Percentiles rank a stretch among this genome's conserved stretches.
Conservation (phyloP, 805 yeast species). For the Candida krabiensis region DNA sequence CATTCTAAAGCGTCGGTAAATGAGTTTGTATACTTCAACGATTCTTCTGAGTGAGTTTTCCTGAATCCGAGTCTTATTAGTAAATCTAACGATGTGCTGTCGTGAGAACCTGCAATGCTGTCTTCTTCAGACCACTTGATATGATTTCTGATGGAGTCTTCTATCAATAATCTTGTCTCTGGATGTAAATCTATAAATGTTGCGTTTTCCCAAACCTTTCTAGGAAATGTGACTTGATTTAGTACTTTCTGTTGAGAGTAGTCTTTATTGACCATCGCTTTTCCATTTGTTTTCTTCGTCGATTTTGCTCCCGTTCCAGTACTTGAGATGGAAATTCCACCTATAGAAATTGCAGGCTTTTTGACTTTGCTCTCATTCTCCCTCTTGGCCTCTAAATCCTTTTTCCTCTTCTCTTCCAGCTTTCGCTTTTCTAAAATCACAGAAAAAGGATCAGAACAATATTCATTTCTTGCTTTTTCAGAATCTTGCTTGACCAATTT, state of each 20-base stretch:
- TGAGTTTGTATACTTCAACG: conserved; percentile 55
- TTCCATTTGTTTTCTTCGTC: neutral
- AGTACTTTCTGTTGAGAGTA: conserved; percentile 6
- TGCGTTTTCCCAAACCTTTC: conserved; percentile 70
- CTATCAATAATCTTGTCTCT: conserved; percentile 61
- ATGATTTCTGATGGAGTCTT: conserved; percentile 56
- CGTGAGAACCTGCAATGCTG: conserved; percentile 12
- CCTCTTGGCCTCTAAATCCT: conserved; percentile 45
- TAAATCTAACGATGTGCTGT: conserved; percentile 9
- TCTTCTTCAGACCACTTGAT: conserved; percentile 49
- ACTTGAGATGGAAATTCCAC: conserved; percentile 4
- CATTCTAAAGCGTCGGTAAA: conserved; percentile 63
- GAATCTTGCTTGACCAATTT: conserved; percentile 46
- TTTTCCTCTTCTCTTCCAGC: conserved; percentile 39
- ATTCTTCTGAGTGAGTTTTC: conserved; percentile 65
- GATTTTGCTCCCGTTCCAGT: neutral
- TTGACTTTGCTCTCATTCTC: conserved; percentile 52
- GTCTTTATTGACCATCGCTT: conserved; percentile 3
- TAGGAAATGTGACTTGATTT: conserved; percentile 36
- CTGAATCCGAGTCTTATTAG: conserved; percentile 62
- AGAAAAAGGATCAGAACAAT: conserved; percentile 75
- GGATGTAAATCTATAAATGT: conserved; percentile 67
- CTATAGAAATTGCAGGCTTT: conserved; percentile 46
- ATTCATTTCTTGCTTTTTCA: conserved; percentile 48
- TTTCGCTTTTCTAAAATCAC: conserved; percentile 61